Base-by-base conservation (phyloP, 2,329 filamentous ascomycete species). In the Scytalidium sp. region DNA sequence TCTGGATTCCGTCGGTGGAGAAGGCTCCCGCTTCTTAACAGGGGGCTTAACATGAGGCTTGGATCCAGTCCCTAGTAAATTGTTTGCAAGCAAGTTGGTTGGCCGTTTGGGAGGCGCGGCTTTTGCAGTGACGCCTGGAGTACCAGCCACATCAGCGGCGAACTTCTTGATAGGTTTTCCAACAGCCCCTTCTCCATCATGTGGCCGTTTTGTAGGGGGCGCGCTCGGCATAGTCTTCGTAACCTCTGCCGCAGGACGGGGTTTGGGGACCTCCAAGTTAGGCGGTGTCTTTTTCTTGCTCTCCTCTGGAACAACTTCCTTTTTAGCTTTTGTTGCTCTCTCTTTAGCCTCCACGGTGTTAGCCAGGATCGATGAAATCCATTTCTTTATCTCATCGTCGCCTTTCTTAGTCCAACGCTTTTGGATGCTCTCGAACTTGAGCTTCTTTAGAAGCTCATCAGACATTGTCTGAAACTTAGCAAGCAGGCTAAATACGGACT, bases 381-480 rank as follows among this genome's bases (percentile, higher is more conserved):
- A 70, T 3, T 75, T 75, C 58, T 85, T 85, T 43, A 82, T 79
- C 46, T 85, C 80, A 1, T 79, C 75, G 59, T 88, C 84, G 21
- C 82, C 85, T 59, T 82, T 83, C 60, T 64, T 84, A 52, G 75
- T 76, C 60, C 87, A 81, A 8, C 80, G 76, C 53, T 81, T 81
- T 39, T 83, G 75, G 15, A 88, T 78, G 48, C 79, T 82, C 50
- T 81, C 78, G 49, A 90, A 79, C 60, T 87, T 87, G 39, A 83
- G 79, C 52, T 79, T 83, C 56, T 84, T 79, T 40, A 83, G 69
- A 29, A 83, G 65, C 41, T 75, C 74, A 52, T 78, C 81, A 55
- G 77, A 80, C 44, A 76, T 81, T 40, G 84, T 75, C 50, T 84
- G 85, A 29, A 67, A 63, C 45, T 78, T 82, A 4, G 82, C 77